Conservation (phyloP, 176 grass and related monocot genomes). For the Oryza australiensis region DNA sequence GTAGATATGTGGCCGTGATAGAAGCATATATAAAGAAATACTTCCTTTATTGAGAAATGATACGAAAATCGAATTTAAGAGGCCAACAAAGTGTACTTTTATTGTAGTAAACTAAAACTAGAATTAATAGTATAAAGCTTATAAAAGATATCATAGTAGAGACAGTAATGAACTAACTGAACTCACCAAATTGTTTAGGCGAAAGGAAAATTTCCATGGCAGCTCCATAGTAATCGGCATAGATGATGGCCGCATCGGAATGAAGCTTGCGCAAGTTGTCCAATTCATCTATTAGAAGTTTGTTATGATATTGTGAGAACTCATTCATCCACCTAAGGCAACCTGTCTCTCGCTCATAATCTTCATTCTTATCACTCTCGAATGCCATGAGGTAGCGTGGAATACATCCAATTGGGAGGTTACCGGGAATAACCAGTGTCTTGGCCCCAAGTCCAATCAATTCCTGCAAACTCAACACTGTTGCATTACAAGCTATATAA, state of each 20-base stretch:
- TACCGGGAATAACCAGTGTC: slow-evolving; percentile 75
- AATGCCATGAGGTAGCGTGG: slow-evolving; percentile 61
- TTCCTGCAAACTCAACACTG: slow-evolving; percentile 46
- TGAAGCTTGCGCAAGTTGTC: slow-evolving; percentile 49
- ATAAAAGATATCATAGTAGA: too few relatives aligned
- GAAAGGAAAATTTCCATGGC: slow-evolving; percentile 64
- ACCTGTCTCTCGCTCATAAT: slow-evolving; percentile 76
- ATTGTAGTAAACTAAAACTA: not conserved
- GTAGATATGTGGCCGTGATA: not conserved
- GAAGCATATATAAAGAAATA: not conserved
- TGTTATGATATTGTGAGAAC: slow-evolving; percentile 78
- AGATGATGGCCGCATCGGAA: slow-evolving; percentile 57
- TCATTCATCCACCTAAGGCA: slow-evolving; percentile 80
- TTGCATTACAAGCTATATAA: slow-evolving; percentile 3
- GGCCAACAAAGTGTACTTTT: not conserved
- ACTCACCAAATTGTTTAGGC: slow-evolving; percentile 64
- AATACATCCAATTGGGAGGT: slow-evolving; percentile 78
- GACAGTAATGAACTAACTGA: not conserved
- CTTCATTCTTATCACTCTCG: slow-evolving; percentile 54
- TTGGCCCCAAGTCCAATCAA: slow-evolving; percentile 71
- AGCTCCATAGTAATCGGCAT: slow-evolving; percentile 78
- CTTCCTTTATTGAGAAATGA: not conserved
- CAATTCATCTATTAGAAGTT: slow-evolving; percentile 53
- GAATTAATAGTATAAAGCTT: not conserved
- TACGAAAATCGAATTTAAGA: not conserved